Percentiles rank a stretch among this genome's conserved stretches.
Conservation (phyloP, 2,329 filamentous ascomycete species). For the Calycina marina region DNA sequence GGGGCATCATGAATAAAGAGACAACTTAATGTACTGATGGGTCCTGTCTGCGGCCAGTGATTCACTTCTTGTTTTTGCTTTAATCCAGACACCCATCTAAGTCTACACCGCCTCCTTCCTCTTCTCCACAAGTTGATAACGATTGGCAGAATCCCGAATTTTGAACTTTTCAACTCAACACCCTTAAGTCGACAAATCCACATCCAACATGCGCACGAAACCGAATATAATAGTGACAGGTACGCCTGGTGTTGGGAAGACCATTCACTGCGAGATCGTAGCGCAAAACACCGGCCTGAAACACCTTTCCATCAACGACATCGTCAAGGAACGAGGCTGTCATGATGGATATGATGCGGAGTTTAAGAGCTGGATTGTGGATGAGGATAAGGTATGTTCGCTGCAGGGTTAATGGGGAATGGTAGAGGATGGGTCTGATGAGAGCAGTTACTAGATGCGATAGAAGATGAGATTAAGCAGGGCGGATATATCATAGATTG, state of each 20-base stretch:
- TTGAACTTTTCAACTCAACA: no score
- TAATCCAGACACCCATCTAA: no score
- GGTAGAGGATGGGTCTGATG: background rate
- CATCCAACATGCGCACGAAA: constrained; percentile 26
- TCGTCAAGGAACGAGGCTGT: constrained; percentile 79
- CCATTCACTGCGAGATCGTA: constrained; percentile 74
- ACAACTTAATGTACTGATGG: no score
- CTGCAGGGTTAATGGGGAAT: background rate
- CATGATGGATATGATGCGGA: constrained; percentile 82
- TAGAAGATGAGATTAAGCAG: constrained; percentile 64
- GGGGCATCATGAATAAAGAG: no score
- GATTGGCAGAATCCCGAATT: background rate
- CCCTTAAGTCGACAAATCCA: no score
- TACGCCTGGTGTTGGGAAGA: constrained; percentile 92
- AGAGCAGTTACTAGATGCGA: constrained; percentile 62
- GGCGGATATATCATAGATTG: constrained; percentile 91
- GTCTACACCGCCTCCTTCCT: no score
- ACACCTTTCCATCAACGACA: constrained; percentile 77
- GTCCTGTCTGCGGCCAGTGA: no score
- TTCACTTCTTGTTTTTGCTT: no score
- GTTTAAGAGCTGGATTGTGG: constrained; percentile 78
- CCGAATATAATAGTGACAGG: constrained; percentile 94
- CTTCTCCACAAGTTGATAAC: background rate
- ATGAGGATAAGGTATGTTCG: constrained; percentile 72
- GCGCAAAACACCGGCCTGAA: constrained; percentile 62